Base-by-base conservation (phyloP, 495 filamentous ascomycete species). In the Tetracladium marchalianum region DNA sequence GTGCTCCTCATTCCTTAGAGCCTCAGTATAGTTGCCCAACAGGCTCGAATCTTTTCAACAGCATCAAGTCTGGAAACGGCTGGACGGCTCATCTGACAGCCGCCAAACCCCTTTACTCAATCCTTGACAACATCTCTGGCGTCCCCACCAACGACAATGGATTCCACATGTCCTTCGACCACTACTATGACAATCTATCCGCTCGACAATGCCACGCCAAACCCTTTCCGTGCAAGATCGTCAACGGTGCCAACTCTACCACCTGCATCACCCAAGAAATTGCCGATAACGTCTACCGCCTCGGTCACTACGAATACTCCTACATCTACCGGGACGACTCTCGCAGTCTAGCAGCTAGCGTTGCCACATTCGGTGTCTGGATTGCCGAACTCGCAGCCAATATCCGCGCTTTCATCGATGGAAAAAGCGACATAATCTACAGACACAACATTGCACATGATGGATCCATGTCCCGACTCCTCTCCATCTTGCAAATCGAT, bases 141-240 rank as follows among this genome's bases (percentile, higher is more conserved):
- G 69, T 85, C 11, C 50, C 66, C 27, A 57, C 72, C 1, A 60
- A 53, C 34, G 73, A 78, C 50, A 53, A 58, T 0, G 72, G 71
- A 24, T 87, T 80, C 67, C 79, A 84, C 51, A 65, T 56, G 18
- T 73, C 66, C 47, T 77, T 76, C 44, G 83, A 87, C 58, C 81
- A 85, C 59, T 86, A 85, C 59, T 85, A 76, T 57, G 83, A 87
- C 56, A 85, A 82, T 43, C 69, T 87, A 16, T 81, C 77, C 6
- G 74, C 81, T 1, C 71, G 81, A 6, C 75, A 81, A 43, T 87
- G 83, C 52, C 79, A 85, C 45, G 55, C 51, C 27, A 78, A 80
- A 48, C 72, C 78, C 0, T 66, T 84, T 1, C 81, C 82, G 0
- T 85, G 80, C 55, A 69, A 70, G 12, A 53, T 68, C 11, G 62